Base-by-base conservation (phyloP, 495 filamentous ascomycete species). In the Aspergillus cavernicola region DNA sequence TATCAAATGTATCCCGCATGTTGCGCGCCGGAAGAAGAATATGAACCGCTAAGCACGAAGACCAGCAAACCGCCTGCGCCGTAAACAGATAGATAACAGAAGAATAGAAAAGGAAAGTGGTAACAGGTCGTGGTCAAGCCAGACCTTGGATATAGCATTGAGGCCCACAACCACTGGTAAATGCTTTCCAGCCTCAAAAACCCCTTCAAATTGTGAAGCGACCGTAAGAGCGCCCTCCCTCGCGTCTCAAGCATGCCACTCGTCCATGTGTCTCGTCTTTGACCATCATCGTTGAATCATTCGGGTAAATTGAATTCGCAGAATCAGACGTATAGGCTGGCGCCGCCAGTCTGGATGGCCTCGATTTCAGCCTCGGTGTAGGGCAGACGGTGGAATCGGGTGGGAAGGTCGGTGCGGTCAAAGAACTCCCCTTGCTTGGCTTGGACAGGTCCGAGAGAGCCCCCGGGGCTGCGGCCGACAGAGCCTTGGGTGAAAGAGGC, bases 271-370 rank as follows among this genome's bases (percentile, higher is more conserved):
- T 61, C 52, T 41, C 23, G 31, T 59, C 29, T 28, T 31, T 51
- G 46, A 52, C 43, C 45, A 46, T 56, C 46, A 40, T 59, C 53
- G 44, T 58, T 22, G 60, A 55, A 55, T 58, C 61, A 56, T 60
- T 52, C 46, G 6, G 44, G 12, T 2, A 47, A 47, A 23, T 7
- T 8, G 2, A 19, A 16, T 39, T 28, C 13, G 39, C 36, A 26
- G 28, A 50, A 63, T 76, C 73, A 80, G 53, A 70, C 75, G 68
- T 70, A 76, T 57, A 87, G 62, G 60, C 83, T 88, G 12, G 92
- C 93, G 49, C 93, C 93, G 23, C 90, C 95, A 24, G 86, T 87
- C 81, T 97, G 91, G 50, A 98, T 79, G 28, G 91, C 91, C 66
- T 97, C 95, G 52, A 98, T 98, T 79, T 98, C 93, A 38, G 84